Evolutionary conservation across 371 early-diverging fungal species (phyloP), one percentile per base, ranked within the genome.

Genomic region (Smittium culicis): DNA sequence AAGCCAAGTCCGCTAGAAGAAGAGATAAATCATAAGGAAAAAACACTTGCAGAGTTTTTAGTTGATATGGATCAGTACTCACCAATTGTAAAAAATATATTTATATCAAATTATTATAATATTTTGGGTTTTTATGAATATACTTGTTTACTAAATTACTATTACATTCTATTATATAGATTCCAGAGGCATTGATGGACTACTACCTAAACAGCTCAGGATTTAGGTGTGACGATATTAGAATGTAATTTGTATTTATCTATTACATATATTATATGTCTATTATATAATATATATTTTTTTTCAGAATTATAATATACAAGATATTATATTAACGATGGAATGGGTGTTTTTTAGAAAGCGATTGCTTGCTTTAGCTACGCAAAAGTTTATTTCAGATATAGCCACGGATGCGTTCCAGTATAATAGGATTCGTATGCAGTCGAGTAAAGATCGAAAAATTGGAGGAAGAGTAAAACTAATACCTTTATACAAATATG

Each of bases 101-200:
- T 35, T 45, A 0, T 11, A 20, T 32, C 62, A 8, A 31, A 34
- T 27, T 2, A 24, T 64, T 25, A 8, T 54, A 64, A 11, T 64
- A 24, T 27, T 54, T 25, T 64, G n/a, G n/a, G n/a, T n/a, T n/a
- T n/a, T n/a, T n/a, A n/a, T 27, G 61, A 58, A 17, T 17, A 25
- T 58, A 25, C 59, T 27, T 17, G 17, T 58, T 33, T 1, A n/a
- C 27, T 34, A 28, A 17, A 1, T 34, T 11, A 33, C n/a, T 8
- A 3, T 64, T 20, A 5, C 28, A 72, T n/a, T n/a, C n/a, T n/a
- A n/a, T n/a, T n/a, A n/a, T n/a, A n/a, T n/a, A 90, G 90, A 93
- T 99, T 72, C 99, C 99, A 35, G 99, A 99, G 72, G 89, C 90
- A 34, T 91, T 98, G 16, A 91, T 94, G 29, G 98, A 98, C 72